Base-by-base conservation (phyloP, 768 basidiomycete genomes). In the Amanita pallidorosea region DNA sequence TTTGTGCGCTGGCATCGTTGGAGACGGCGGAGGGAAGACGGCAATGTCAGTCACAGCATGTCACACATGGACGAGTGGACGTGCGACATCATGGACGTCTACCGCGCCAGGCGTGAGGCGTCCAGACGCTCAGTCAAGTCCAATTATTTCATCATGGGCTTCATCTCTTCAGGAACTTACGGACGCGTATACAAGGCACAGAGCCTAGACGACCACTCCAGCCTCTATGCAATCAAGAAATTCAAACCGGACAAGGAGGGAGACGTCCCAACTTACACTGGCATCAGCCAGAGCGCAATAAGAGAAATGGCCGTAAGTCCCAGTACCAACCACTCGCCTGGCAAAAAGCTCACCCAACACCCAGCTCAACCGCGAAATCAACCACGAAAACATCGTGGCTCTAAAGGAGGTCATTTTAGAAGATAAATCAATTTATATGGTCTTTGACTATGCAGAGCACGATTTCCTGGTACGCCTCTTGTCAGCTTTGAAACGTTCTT, bases 171-270 rank as follows among this genome's bases (percentile, higher is more conserved):
- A 7, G 96, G 96, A 17, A 98, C 95, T 0, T 98, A 98, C 62
- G 96, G 96, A 1, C 76, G 94, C n/a, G 96, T 98, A 2, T 99
- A 98, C 79, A 98, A 98, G 65, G 96, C 94, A 0, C 79, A 83
- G 61, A 86, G 85, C 60, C 71, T 78, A 41, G n/a, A n/a, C n/a
- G 75, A 80, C 3, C 81, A 84, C 37, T 79, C 74, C 2, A 73
- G 70, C 55, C 75, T 95, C 43, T 86, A 93, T 58, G 96, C 96
- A 5, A 98, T 99, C 70, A 99, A 99, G 74, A n/a, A 98, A 66
- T 98, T 98, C 74, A 99, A 99, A 63, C 96, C 95, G 0, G 96
- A 99, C 75, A 98, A 98, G 67, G 96, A 99, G 69, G 95, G 95
- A 18, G 96, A 98, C 61, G 83, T 93, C 1, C 70, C 86, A 47